Conservation (phyloP, 257 asterid species). For the Solanum ossicruentum region DNA sequence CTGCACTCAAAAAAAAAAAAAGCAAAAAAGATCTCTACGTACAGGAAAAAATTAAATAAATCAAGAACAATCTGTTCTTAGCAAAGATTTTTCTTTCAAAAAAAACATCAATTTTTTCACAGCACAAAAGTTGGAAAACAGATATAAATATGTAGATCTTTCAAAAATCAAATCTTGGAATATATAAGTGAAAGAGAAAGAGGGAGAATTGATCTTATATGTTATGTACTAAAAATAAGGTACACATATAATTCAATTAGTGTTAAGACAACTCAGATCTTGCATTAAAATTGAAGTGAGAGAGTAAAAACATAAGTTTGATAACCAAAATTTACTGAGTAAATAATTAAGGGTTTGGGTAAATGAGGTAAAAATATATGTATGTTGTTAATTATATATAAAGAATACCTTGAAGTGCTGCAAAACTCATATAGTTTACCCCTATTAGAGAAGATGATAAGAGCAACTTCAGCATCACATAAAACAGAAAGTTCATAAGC, state of each 20-base stretch:
- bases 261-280: background rate
- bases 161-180: background rate
- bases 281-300: background rate
- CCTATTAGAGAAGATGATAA: conserved; percentile 20
- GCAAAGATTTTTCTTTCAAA: background rate
- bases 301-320: background rate
- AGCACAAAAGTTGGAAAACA: background rate
- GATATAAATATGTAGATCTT: background rate
- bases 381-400: background rate
- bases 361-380: background rate
- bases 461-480: conserved; percentile 28
- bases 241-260: background rate
- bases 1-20: background rate
- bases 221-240: background rate
- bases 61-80: background rate
- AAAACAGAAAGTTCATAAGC: conserved; percentile 24
- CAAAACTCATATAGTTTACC: conserved; percentile 28
- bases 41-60: background rate
- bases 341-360: background rate
- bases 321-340: background rate
- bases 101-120: background rate
- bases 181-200: background rate
- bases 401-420: conserved; percentile 20
- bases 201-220: background rate
- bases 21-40: background rate